phyloP scores from a whole-genome alignment of 2,329 filamentous ascomycete genomes.

The Mollisia scopiformis region DNA sequence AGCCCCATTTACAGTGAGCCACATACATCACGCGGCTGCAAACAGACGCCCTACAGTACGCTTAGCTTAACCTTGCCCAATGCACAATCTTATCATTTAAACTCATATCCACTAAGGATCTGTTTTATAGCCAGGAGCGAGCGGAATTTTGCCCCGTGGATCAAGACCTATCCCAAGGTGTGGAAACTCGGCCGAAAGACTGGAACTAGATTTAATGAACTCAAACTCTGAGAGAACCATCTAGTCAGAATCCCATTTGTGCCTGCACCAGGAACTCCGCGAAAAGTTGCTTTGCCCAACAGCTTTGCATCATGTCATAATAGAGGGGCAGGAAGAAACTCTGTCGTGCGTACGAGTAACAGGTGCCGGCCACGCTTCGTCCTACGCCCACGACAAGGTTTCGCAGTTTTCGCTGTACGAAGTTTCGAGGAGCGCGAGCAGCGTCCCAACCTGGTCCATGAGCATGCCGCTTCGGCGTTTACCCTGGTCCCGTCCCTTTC shows the following conservation, averaged over 20 bases:
- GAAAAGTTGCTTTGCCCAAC: not conserved
- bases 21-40: constrained; percentile 14
- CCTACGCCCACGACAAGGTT: not conserved
- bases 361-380: not conserved
- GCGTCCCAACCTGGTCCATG: not conserved
- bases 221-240: too few relatives aligned
- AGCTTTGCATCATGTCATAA: not conserved
- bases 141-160: not conserved
- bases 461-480: not conserved
- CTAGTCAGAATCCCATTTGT: too few relatives aligned
- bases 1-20: constrained; percentile 7
- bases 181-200: not conserved
- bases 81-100: constrained; percentile 1
- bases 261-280: not conserved
- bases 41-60: not conserved
- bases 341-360: too few relatives aligned
- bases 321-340: too few relatives aligned
- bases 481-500: not conserved
- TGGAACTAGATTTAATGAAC: not conserved
- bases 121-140: not conserved
- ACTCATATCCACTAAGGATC: not conserved
- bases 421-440: not conserved
- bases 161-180: not conserved
- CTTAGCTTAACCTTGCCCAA: not conserved
- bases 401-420: not conserved